Base-by-base conservation (phyloP, 129 eudicot genomes). In the Dittrichia graveolens region DNA sequence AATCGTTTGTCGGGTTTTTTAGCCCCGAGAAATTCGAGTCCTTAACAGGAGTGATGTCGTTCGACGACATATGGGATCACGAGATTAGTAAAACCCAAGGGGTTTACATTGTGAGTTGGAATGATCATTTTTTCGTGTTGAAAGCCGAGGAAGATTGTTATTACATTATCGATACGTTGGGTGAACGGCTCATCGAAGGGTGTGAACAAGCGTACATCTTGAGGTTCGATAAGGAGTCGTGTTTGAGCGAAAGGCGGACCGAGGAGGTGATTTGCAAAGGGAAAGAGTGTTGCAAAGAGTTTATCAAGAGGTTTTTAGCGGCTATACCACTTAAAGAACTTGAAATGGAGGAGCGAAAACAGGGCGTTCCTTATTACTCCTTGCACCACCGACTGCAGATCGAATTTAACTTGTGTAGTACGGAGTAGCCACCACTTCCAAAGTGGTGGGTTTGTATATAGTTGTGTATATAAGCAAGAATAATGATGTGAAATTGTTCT, bases 111-210 rank as follows among this genome's bases (percentile, higher is more conserved):
- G 83, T 89, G 12, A 89, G 96, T 66, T 89, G 96, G 96, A 89
- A 89, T 50, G 93, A 90, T 53, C 96, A 90, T 79, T 90, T 90
- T 81, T 87, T 90, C 35, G 88, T 90, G 71, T 47, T 90, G 80
- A 87, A 87, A 61, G 85, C 59, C 3, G 94, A 83, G 16, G 75
- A 64, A n/a, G 61, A 82, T 44, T 83, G 84, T 6, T 81, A 80
- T 45, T 77, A 81, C 72, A 68, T 91, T 13, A 80, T 88, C n/a
- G 95, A 86, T 69, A 84, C 92, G 19, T 78, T 88, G 70, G 95
- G 90, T 2, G 90, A 82, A 58, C 75, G 92, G 75, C 90, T 86
- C 47, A 78, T 38, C 18, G 95, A 91, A 75, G 92, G 92, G 40
- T 91, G 92, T 75, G 74, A 74, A 35, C 86, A 81, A 40, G 95